Evolutionary conservation across 306 rosid genomes (phyloP).

Genomic region (Cotoneaster glaucophyllus): DNA sequence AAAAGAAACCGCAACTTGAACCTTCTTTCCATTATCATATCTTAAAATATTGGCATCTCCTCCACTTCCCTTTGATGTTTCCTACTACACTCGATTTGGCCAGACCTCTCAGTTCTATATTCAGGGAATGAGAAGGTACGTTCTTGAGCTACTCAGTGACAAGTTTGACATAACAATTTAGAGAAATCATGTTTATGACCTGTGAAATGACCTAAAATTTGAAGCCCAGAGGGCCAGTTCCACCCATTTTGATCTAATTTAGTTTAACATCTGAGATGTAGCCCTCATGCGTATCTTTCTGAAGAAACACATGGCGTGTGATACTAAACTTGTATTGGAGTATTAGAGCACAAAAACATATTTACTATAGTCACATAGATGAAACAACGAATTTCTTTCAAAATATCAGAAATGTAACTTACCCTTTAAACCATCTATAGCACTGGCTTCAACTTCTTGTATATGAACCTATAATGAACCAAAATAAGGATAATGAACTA

Average conservation of each 20-base stretch:
- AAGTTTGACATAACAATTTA: not conserved
- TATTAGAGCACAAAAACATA: constrained; percentile 6
- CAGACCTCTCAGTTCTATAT: not conserved
- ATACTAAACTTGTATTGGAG: not conserved
- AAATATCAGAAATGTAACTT: constrained; percentile 14
- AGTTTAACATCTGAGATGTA: not conserved
- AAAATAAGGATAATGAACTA: constrained; percentile 5
- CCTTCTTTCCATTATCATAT: not conserved
- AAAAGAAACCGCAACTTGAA: not conserved
- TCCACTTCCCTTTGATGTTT: not conserved
- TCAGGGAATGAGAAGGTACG: not conserved
- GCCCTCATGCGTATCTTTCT: not conserved
- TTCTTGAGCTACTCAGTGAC: not conserved
- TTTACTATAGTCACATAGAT: not conserved
- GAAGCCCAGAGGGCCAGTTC: not conserved
- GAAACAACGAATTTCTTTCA: constrained; percentile 3
- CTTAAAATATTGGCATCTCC: not conserved
- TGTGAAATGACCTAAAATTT: not conserved
- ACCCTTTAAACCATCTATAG: constrained; percentile 68
- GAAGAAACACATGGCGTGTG: not conserved
- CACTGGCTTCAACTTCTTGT: constrained; percentile 61
- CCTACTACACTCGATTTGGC: not conserved
- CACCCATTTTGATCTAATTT: not conserved
- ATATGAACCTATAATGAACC: constrained; percentile 64
- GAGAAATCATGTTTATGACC: not conserved